Conservation (phyloP, 139 green algal genomes). For the Coelastrella sp. region DNA sequence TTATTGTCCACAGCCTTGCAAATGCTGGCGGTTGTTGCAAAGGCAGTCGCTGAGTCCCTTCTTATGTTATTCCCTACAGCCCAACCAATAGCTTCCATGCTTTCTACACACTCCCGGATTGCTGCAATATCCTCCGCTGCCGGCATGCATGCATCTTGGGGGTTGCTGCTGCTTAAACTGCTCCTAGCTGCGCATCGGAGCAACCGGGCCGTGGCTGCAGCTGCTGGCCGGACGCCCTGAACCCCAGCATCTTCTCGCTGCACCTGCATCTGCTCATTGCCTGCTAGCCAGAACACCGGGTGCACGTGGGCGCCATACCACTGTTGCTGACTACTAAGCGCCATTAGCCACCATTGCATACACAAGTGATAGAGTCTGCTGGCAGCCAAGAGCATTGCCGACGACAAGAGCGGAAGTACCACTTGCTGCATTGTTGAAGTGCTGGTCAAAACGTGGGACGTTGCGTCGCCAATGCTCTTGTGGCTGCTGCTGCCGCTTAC, state of each 20-base stretch:
- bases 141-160: background rate
- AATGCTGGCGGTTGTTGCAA: no score
- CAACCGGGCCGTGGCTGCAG: background rate
- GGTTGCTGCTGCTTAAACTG: background rate
- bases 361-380: background rate
- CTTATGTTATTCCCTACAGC: background rate
- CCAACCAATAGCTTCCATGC: background rate
- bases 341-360: constrained; percentile 39
- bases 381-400: background rate
- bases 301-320: constrained; percentile 28
- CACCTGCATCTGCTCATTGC: background rate
- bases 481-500: no score
- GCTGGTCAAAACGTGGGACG: background rate
- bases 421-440: background rate
- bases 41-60: background rate
- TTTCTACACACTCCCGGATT: background rate
- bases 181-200: background rate
- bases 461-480: background rate
- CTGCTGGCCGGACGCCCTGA: background rate
- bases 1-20: background rate
- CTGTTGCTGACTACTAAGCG: background rate
- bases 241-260: background rate
- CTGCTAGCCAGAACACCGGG: constrained; percentile 15
- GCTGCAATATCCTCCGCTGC: background rate
- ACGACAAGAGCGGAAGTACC: background rate